Percentiles rank a stretch among this genome's conserved stretches.
phyloP scores from a whole-genome alignment of 169 alveolate genomes.

The Fabrea salina region DNA sequence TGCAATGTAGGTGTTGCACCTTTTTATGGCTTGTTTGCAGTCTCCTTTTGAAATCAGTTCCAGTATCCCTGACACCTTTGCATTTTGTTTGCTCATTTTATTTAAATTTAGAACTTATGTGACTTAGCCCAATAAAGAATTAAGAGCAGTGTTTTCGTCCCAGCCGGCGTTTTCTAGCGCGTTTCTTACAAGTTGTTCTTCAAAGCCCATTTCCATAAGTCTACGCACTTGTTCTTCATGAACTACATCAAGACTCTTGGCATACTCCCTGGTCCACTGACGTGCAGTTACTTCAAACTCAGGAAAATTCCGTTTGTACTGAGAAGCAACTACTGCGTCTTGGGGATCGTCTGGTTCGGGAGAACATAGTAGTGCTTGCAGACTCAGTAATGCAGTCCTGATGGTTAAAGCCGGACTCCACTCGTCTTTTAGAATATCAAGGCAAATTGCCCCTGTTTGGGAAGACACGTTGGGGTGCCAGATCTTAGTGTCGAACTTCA shows the following conservation, averaged over 20 bases:
- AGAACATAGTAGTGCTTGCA: constrained; percentile 74
- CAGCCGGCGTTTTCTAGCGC: constrained; percentile 78
- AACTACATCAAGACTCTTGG: constrained; percentile 53
- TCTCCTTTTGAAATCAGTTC: constrained; percentile 16
- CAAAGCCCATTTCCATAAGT: constrained; percentile 74
- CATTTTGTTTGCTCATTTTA: neutral
- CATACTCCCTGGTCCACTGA: constrained; percentile 71
- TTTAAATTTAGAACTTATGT: neutral
- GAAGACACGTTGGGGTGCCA: constrained; percentile 97
- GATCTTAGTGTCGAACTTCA: constrained; percentile 92
- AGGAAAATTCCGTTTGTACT: constrained; percentile 65
- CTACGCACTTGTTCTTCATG: constrained; percentile 62
- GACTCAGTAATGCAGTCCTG: constrained; percentile 71
- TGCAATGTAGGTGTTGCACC: neutral
- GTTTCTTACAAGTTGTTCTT: constrained; percentile 46
- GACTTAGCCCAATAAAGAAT: too few relatives aligned
- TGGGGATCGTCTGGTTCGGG: constrained; percentile 84
- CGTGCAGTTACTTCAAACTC: constrained; percentile 65
- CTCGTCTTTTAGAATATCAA: constrained; percentile 92
- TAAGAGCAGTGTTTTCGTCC: constrained; percentile 86
- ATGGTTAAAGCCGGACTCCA: constrained; percentile 98
- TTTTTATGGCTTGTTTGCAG: constrained; percentile 15
- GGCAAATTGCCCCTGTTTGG: constrained; percentile 94
- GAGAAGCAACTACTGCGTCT: constrained; percentile 81
- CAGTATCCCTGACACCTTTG: neutral